Evolutionary conservation across 192 early-diverging fungal species (phyloP), one percentile per base, ranked within the genome.

Genomic region (Entomortierella lignicola): DNA sequence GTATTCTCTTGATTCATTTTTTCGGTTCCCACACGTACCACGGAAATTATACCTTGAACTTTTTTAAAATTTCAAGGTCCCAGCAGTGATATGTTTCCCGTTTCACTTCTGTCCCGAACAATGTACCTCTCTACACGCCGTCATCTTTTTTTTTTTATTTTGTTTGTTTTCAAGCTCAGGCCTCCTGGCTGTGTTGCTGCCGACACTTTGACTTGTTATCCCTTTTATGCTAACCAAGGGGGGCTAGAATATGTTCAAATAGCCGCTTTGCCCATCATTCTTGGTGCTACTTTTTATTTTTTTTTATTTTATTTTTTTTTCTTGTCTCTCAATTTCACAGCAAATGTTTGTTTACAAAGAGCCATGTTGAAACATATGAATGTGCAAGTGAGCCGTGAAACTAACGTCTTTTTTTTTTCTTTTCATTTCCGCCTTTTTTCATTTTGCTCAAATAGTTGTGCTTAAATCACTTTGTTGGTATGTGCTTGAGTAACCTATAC

Each of bases 381-480:
- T 30, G 18, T 57, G 20, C 26, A 57, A 29, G 34, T 60, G 59
- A 60, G 23, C 60, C 48, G 51, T 51, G 32, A 13, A 42, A 43
- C 64, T 56, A 34, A 56, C 64, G 15, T 56, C 15, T 66, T 17
- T 37, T 66, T 7, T 56, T 21, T 68, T 25, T 59, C 31, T 26
- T 48, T 50, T 37, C n/a, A 17, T 66, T 54, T 55, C 52, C 23
- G 26, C 8, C 17, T 51, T 41, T 44, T 29, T 44, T 43, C 20
- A 32, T 30, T 21, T 6, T 32, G 29, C 26, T 50, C 37, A 26
- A 69, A 59, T 70, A 79, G 75, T 70, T 79, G 67, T 79, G 75
- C 63, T 70, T 79, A 79, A 79, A 79, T 63, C 75, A 79, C 63
- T 79, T 79, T 65, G 75, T 79, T 79, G 75, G 75, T 79, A 79